Percentiles rank a stretch among this genome's conserved stretches.
Evolutionary conservation across 768 basidiomycete genomes (phyloP).

Genomic region (Podaxis pistillaris): DNA sequence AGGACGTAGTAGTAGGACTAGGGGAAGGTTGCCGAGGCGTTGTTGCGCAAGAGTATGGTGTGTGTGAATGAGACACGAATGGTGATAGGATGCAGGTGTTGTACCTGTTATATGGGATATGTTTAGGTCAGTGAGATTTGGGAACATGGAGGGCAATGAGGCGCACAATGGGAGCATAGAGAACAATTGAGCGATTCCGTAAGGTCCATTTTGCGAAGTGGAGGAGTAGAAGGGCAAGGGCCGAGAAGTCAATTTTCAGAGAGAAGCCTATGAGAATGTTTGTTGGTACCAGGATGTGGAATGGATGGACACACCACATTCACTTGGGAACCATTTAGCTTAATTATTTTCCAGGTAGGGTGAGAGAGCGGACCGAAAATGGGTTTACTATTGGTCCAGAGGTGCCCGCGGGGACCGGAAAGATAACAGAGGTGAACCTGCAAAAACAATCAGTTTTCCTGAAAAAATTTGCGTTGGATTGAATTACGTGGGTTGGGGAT

Average conservation of each 20-base stretch:
- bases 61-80: conserved; percentile 31
- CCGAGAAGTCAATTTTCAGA: conserved; percentile 32
- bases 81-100: conserved; percentile 30
- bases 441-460: conserved; percentile 25
- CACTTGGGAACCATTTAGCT: conserved; percentile 22
- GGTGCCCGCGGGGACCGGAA: conserved; percentile 40
- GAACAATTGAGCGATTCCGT: conserved; percentile 33
- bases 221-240: conserved; percentile 30
- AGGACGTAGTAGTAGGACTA: conserved; percentile 40
- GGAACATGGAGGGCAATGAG: not conserved
- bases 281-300: not conserved
- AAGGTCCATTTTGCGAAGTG: conserved; percentile 38
- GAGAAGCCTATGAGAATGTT: conserved; percentile 27
- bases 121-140: too few species aligned
- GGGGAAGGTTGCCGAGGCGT: conserved; percentile 24
- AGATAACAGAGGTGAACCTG: conserved; percentile 40
- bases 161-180: conserved; percentile 38
- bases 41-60: conserved; percentile 13
- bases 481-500: too few species aligned
- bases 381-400: conserved; percentile 40
- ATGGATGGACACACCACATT: conserved; percentile 27
- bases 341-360: conserved; percentile 33
- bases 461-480: too few species aligned
- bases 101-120: conserved; percentile 27
- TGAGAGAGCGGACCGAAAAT: conserved; percentile 36